A percentile compares a stretch with the other conserved stretches of the same genome.
phyloP scores from a whole-genome alignment of 306 rosid genomes.

The Vigna reflexopilosa region DNA sequence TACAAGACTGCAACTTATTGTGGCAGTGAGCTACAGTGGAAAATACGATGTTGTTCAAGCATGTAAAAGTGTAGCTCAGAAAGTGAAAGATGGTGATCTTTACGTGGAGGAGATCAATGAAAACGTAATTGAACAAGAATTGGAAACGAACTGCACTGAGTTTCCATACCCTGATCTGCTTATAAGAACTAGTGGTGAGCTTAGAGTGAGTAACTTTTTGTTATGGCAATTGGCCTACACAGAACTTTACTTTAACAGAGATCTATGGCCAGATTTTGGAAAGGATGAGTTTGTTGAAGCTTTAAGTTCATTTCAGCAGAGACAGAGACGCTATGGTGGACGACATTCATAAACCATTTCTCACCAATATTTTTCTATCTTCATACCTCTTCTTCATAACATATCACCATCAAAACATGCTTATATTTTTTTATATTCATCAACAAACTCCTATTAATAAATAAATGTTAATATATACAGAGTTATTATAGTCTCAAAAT shows the following conservation, averaged over 20 bases:
- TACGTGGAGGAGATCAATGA: constrained; percentile 65
- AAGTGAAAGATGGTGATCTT: constrained; percentile 60
- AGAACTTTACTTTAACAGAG: constrained; percentile 60
- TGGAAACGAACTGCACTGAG: constrained; percentile 76
- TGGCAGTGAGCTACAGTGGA: constrained; percentile 81
- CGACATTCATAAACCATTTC: constrained; percentile 11
- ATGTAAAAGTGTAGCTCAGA: constrained; percentile 62
- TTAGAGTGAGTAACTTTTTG: constrained; percentile 82
- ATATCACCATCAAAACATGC: neutral
- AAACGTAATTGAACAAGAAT: constrained; percentile 62
- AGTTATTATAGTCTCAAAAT: neutral
- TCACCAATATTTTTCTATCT: no score
- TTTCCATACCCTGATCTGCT: constrained; percentile 79
- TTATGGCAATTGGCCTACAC: constrained; percentile 89
- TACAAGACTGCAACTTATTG: constrained; percentile 59
- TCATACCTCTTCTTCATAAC: no score
- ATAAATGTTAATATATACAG: neutral
- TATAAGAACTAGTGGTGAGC: constrained; percentile 84
- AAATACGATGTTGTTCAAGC: constrained; percentile 85
- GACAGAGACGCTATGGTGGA: constrained; percentile 76
- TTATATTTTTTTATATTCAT: neutral
- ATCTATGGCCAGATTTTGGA: constrained; percentile 85
- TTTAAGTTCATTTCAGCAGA: constrained; percentile 68
- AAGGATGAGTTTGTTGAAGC: constrained; percentile 68
- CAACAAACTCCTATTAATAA: no score